phyloP scores from a whole-genome alignment of 257 asterid species.

The Solanum appendiculatum region DNA sequence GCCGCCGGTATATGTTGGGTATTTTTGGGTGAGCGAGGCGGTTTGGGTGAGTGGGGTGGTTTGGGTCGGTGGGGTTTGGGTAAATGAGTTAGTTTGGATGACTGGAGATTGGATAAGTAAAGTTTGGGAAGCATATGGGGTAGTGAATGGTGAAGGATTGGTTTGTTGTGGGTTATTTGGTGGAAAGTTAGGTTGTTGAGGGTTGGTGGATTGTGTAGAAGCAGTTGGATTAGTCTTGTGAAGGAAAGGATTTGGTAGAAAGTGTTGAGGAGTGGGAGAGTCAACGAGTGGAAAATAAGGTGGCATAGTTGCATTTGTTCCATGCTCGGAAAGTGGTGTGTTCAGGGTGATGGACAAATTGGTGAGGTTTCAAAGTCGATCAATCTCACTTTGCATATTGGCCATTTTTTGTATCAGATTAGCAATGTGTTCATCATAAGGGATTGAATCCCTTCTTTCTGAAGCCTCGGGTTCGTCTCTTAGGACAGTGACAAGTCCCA shows the following conservation, averaged over 20 bases:
- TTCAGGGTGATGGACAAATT: not conserved
- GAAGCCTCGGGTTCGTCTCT: too few species aligned
- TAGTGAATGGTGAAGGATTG: not conserved
- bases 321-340: not conserved
- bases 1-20: not conserved
- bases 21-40: too few species aligned
- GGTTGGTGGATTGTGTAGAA: not conserved
- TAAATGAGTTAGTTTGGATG: not conserved
- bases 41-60: not conserved
- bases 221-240: too few species aligned
- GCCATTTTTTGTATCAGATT: not conserved
- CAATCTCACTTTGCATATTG: not conserved
- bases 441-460: too few species aligned
- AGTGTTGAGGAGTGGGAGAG: too few species aligned
- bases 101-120: too few species aligned
- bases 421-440: too few species aligned
- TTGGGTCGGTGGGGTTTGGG: not conserved
- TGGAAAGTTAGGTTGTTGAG: not conserved
- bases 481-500: too few species aligned
- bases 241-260: too few species aligned
- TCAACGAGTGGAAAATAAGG: too few species aligned
- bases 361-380: not conserved
- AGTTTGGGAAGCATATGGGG: not conserved
- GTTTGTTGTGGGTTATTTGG: too few species aligned
- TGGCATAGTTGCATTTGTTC: not conserved